Conservation (phyloP, 257 asterid genomes). For the Solanum clarkiae region DNA sequence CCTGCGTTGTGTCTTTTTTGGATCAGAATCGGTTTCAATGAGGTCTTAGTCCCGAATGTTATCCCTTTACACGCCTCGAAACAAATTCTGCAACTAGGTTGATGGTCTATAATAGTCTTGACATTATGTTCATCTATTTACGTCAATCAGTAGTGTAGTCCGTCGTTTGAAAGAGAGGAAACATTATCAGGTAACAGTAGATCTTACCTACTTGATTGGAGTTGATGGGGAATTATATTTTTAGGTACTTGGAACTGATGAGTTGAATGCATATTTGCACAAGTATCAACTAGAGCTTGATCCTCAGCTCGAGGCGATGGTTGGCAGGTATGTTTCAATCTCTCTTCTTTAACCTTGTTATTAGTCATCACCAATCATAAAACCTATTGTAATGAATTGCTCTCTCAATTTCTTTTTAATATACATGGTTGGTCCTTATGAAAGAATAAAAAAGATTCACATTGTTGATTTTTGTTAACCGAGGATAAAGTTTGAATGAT, state of each 20-base stretch:
- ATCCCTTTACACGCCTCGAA: not conserved
- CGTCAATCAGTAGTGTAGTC: not conserved
- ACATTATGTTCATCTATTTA: not conserved
- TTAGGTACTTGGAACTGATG: constrained; percentile 34
- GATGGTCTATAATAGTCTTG: not conserved
- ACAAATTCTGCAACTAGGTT: not conserved
- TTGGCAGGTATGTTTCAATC: constrained; percentile 18
- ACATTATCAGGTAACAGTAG: not conserved
- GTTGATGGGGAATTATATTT: not conserved
- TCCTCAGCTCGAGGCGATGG: constrained; percentile 28
- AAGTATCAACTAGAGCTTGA: constrained; percentile 23
- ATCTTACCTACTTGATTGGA: not conserved
- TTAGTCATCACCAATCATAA: not conserved
- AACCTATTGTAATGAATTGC: not conserved
- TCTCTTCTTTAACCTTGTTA: not conserved
- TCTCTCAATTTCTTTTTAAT: not conserved
- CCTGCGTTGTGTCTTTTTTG: not conserved
- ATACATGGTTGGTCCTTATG: not conserved
- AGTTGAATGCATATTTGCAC: constrained; percentile 25
- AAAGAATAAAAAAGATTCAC: not conserved
- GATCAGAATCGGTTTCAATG: not conserved
- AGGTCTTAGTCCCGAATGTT: not conserved
- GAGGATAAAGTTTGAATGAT: not conserved
- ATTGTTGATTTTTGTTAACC: not conserved
- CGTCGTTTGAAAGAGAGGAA: not conserved